Evolutionary conservation across 768 basidiomycete genomes (phyloP).

Genomic region (Rhodotorula taiwanensis): DNA sequence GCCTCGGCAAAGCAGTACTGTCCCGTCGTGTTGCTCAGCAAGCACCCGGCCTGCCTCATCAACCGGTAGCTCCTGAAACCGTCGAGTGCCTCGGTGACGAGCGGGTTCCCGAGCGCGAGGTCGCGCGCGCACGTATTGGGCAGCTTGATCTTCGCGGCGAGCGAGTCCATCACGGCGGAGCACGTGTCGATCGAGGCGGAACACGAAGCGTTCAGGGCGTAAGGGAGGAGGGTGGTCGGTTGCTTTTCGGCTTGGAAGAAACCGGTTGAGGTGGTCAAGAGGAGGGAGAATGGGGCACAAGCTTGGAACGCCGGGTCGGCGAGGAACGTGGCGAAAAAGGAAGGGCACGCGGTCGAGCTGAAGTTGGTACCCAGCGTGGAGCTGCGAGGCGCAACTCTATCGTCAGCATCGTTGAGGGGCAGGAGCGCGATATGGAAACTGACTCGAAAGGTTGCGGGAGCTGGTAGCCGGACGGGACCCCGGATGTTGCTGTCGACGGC

Average conservation of each 20-base stretch:
- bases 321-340: conserved; percentile 73
- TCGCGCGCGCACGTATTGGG: conserved; percentile 56
- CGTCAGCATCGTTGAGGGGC: background rate
- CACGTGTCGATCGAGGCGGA: conserved; percentile 57
- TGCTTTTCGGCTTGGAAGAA: conserved; percentile 61
- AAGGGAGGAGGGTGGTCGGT: conserved; percentile 53
- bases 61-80: conserved; percentile 60
- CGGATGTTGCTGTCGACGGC: conserved; percentile 2
- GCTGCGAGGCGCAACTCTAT: conserved; percentile 53
- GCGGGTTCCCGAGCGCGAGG: conserved; percentile 51
- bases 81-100: conserved; percentile 50
- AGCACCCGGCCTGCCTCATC: conserved; percentile 60
- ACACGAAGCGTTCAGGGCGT: conserved; percentile 71
- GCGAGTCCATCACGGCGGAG: conserved; percentile 61
- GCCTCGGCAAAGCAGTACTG: conserved; percentile 39
- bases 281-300: conserved; percentile 34
- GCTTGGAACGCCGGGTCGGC: conserved; percentile 50
- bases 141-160: conserved; percentile 49
- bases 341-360: conserved; percentile 57
- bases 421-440: background rate
- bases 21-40: conserved; percentile 51
- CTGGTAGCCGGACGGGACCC: conserved; percentile 7
- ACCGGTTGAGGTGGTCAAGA: conserved; percentile 33
- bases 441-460: conserved; percentile 25
- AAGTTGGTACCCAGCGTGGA: conserved; percentile 60